Evolutionary conservation across 2,329 filamentous ascomycete species (phyloP), one percentile per base, ranked within the genome.

Genomic region (Talaromyces funiculosus): DNA sequence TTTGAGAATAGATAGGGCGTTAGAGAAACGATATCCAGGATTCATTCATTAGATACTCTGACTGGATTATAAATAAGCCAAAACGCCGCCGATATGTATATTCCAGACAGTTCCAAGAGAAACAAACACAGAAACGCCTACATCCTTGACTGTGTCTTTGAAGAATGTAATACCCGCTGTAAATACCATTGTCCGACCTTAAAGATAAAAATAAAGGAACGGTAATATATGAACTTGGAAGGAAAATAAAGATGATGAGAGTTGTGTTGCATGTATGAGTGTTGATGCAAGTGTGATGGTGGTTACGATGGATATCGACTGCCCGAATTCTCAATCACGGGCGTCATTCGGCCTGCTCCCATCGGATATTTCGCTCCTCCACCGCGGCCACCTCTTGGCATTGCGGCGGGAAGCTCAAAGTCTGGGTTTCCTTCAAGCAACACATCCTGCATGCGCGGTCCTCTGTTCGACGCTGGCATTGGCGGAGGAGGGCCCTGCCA

Each of bases 351-450:
- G 3, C 62, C 47, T 20, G 47, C 57, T 47, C 59, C 62, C 31
- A 60, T 45, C 9, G 56, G 60, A 43, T 37, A 47, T 43, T 65
- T 63, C 31, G 60, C 60, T 12, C 55, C 51, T 18, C 60, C 55
- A 53, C 63, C 64, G 33, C 66, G 66, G 3, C 66, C 66, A 26
- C 67, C 67, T 35, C 66, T 63, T 24, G 38, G n/a, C 18, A 18
- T 47, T 4, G 33, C 37, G n/a, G 61, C 76, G 1, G 86, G 87
- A 29, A 97, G 73, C 65, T 88, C 83, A 75, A 97, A 97, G 73
- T 97, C 92, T 0, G 92, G 92, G 69, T 96, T 96, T 47, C 81
- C 86, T 68, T 87, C 86, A 62, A 96, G 79, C 40, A 96, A 77
- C 54, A 92, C 81, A 66, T 95, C 90, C 66, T 88, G 85, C 62